A percentile compares a stretch with the other conserved stretches of the same genome.
phyloP scores from a whole-genome alignment of 225 moss, liverwort and hornwort genomes.

The Sphagnum contortum region DNA sequence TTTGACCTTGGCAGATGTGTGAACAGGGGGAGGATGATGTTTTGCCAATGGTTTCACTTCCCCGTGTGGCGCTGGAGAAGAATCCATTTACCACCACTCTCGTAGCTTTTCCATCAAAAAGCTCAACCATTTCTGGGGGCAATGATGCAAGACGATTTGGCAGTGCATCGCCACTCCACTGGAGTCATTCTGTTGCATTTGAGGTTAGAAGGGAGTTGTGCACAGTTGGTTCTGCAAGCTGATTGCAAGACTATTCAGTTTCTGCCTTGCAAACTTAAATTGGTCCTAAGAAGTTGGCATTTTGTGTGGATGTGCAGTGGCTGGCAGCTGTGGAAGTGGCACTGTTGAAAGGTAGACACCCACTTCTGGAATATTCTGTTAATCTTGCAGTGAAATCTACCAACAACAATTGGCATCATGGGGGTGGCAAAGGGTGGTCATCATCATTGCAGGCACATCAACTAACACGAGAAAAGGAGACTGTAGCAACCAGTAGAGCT shows the following conservation, averaged over 20 bases:
- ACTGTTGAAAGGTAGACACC: slow-evolving; percentile 65
- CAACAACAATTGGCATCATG: slow-evolving; percentile 2
- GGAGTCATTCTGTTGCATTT: slow-evolving; percentile 71
- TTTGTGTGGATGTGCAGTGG: slow-evolving; percentile 45
- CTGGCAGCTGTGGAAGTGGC: slow-evolving; percentile 75
- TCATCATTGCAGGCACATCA: no score
- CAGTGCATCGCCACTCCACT: slow-evolving; percentile 49
- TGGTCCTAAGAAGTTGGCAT: not conserved
- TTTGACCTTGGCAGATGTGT: not conserved
- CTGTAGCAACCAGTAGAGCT: no score
- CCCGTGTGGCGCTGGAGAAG: slow-evolving; percentile 20
- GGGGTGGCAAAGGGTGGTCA: not conserved
- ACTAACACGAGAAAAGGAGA: no score
- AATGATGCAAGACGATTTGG: slow-evolving; percentile 39
- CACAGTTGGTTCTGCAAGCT: not conserved
- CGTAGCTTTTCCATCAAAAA: slow-evolving; percentile 15
- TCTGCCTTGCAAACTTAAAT: not conserved
- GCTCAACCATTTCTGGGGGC: slow-evolving; percentile 2
- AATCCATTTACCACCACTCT: slow-evolving; percentile 36
- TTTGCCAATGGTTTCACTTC: slow-evolving; percentile 27
- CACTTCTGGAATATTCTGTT: slow-evolving; percentile 23
- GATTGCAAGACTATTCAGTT: not conserved
- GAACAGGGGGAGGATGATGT: slow-evolving; percentile 44
- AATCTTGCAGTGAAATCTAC: slow-evolving; percentile 18
- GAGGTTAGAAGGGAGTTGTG: slow-evolving; percentile 43